phyloP scores from a whole-genome alignment of 495 filamentous ascomycete genomes.

The Clohesyomyces aquaticus region DNA sequence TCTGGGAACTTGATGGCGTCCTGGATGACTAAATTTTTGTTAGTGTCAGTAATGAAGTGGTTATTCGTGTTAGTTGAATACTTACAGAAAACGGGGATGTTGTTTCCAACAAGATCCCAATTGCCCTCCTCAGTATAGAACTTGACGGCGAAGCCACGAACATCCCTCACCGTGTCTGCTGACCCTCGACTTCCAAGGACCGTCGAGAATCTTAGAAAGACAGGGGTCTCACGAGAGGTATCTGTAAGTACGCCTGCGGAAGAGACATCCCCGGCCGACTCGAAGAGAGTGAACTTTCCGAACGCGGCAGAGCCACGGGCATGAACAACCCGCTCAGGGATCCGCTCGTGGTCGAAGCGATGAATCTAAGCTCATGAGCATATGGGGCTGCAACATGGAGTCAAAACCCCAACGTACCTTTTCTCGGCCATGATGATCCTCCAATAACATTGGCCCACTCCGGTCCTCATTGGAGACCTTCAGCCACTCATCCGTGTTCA shows the following conservation, averaged over 20 bases:
- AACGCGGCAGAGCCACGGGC: slow-evolving; percentile 84
- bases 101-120: slow-evolving; percentile 72
- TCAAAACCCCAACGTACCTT: slow-evolving; percentile 55
- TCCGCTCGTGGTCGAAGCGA: slow-evolving; percentile 84
- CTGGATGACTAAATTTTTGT: no score
- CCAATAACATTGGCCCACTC: slow-evolving; percentile 75
- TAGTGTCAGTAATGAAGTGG: no score
- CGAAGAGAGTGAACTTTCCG: slow-evolving; percentile 75
- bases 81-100: slow-evolving; percentile 71
- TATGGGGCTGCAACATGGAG: background rate
- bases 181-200: slow-evolving; percentile 77
- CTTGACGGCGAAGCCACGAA: slow-evolving; percentile 81
- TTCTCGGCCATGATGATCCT: slow-evolving; percentile 79
- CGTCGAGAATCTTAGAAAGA: slow-evolving; percentile 83
- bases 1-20: slow-evolving; percentile 74
- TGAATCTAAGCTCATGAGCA: slow-evolving; percentile 58
- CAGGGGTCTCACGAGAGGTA: slow-evolving; percentile 74
- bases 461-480: slow-evolving; percentile 62
- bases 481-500: slow-evolving; percentile 79
- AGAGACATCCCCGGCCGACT: slow-evolving; percentile 72
- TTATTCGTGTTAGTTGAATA: no score
- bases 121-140: slow-evolving; percentile 84
- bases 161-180: slow-evolving; percentile 80
- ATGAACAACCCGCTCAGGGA: slow-evolving; percentile 88
- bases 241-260: slow-evolving; percentile 76